Evolutionary conservation across 192 early-diverging fungal genomes (phyloP).

Genomic region (Coemansia sp.): DNA sequence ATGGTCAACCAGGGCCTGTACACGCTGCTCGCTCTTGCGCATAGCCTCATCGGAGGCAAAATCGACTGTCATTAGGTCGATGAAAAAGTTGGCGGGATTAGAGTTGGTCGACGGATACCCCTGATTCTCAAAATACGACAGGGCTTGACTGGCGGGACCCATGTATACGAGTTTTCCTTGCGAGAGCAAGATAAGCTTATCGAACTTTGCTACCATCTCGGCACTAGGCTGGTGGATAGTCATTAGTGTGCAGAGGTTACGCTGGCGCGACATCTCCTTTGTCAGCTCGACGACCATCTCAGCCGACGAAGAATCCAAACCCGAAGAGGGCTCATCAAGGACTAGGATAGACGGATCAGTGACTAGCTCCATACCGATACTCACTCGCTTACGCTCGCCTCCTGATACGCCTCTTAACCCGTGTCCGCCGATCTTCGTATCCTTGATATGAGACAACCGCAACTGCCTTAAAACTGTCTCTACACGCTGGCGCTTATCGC

Average conservation of each 20-base stretch:
- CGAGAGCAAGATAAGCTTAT: constrained; percentile 72
- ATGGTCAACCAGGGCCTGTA: constrained; percentile 31
- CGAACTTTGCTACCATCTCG: constrained; percentile 77
- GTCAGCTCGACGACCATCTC: constrained; percentile 62
- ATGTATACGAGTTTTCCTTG: constrained; percentile 65
- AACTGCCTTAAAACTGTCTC: constrained; percentile 64
- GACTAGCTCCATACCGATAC: constrained; percentile 52
- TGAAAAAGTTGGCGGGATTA: constrained; percentile 70
- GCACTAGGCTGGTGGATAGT: constrained; percentile 90
- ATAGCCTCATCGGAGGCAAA: constrained; percentile 40
- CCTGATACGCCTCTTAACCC: constrained; percentile 55
- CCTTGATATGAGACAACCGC: constrained; percentile 62
- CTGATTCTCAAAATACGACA: constrained; percentile 50
- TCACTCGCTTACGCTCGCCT: constrained; percentile 58
- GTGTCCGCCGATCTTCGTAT: constrained; percentile 55
- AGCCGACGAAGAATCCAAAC: constrained; percentile 68
- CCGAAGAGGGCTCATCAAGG: constrained; percentile 63
- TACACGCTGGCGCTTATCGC: constrained; percentile 61
- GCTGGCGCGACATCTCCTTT: constrained; percentile 57
- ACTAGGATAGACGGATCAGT: constrained; percentile 60
- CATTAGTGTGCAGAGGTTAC: constrained; percentile 75
- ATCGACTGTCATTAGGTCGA: constrained; percentile 62
- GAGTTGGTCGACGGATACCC: constrained; percentile 61
- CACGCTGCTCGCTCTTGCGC: constrained; percentile 36
- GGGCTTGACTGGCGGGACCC: constrained; percentile 48